Evolutionary conservation across 345 rosid genomes (phyloP), one percentile per base, ranked within the genome.

Genomic region (Noccaea bulbosa): DNA sequence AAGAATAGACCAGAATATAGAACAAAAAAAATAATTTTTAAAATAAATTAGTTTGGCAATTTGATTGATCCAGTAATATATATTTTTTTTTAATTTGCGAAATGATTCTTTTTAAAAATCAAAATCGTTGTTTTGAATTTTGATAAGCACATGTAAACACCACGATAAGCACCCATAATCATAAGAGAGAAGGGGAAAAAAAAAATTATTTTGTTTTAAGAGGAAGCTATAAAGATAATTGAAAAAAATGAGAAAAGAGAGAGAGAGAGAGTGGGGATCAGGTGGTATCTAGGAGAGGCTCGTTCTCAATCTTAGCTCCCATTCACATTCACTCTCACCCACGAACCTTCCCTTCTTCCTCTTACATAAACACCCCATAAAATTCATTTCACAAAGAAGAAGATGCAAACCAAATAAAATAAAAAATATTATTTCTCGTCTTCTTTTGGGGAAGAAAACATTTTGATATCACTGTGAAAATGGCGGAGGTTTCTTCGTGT

Each of bases 281-380:
- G 79, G 79, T 70, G 20, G 74, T 70, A 76, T 70, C 79, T 76
- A 76, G 79, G 55, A 20, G 71, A 76, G 79, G 79, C 76, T 43
- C 27, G 33, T 61, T 53, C 74, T 52, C 11, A 1, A 7, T 43
- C 35, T 34, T 17, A n/a, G 45, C 37, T 56, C 48, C 51, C 35
- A 47, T 41, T 50, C 47, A 67, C 56, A 65, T 41, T 48, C 61
- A 59, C 43, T 58, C 52, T 46, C 34, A 56, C 71, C 67, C 50
- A 63, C 66, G 75, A 69, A 69, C 67, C 75, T 70, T 57, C 75
- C 35, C 77, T n/a, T n/a, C 61, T 47, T n/a, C 61, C 17, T 14
- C 64, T 75, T 76, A 76, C 79, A 48, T 76, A 69, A 70, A 62
- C 79, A 63, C 71, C 22, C 69, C 27, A n/a, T 30, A 60, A 37